phyloP scores from a whole-genome alignment of 78 protist genomes.

The Guillardia theta region DNA sequence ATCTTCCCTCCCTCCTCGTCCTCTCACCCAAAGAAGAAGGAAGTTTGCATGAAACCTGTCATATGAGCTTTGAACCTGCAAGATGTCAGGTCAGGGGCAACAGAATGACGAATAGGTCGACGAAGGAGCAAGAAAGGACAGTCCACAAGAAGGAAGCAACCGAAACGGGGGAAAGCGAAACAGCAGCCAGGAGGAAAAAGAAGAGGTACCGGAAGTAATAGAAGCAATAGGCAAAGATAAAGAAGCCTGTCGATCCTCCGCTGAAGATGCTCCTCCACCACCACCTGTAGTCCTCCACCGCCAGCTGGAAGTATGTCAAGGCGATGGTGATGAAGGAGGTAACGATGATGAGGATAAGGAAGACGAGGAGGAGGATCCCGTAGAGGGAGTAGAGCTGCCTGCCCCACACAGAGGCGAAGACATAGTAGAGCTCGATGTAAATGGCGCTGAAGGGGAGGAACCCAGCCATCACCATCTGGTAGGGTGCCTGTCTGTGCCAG shows the following conservation, averaged over 20 bases:
- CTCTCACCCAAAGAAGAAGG: constrained; percentile 85
- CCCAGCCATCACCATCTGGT: constrained; percentile 87
- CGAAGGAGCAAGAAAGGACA: background rate
- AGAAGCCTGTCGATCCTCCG: constrained; percentile 91
- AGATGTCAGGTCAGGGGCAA: background rate
- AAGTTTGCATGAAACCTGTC: constrained; percentile 90
- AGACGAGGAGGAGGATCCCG: constrained; percentile 83
- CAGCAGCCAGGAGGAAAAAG: background rate
- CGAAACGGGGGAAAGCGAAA: background rate
- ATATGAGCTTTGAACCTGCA: constrained; percentile 77
- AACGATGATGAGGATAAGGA: constrained; percentile 83
- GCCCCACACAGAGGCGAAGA: constrained; percentile 93
- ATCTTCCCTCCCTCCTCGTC: background rate
- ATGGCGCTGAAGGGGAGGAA: constrained; percentile 95
- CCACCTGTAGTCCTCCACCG: background rate
- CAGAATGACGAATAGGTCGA: background rate
- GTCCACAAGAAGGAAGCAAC: background rate
- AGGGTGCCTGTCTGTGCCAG: constrained; percentile 65
- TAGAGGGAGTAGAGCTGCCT: constrained; percentile 55
- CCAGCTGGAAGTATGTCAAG: constrained; percentile 93
- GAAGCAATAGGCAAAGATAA: constrained; percentile 81
- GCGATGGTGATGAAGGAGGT: constrained; percentile 93
- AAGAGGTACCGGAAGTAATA: constrained; percentile 60
- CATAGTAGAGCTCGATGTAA: constrained; percentile 93
- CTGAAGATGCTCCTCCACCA: background rate